Conservation (phyloP, 441 rosid species). For the Capsella rubella region DNA sequence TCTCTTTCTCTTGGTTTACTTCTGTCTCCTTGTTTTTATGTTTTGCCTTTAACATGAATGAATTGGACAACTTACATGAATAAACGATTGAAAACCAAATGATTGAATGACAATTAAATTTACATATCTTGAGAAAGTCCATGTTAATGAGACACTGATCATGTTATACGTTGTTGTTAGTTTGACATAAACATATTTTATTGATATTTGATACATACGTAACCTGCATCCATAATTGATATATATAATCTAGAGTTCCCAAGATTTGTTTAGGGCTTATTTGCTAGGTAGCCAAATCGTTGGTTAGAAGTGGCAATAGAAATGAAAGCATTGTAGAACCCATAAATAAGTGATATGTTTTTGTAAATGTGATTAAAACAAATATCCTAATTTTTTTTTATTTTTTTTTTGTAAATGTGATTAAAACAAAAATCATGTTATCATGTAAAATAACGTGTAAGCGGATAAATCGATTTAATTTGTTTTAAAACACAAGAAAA, state of each 20-base stretch:
- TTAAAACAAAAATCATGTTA: neutral
- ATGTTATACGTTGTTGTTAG: neutral
- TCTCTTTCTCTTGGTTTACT: constrained; percentile 10
- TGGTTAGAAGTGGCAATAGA: neutral
- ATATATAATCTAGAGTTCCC: neutral
- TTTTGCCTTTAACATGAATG: constrained; percentile 9
- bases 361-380: neutral
- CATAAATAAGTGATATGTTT: neutral
- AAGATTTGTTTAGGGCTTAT: neutral
- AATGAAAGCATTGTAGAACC: neutral
- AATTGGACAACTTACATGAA: neutral
- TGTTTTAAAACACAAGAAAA: neutral
- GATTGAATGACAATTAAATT: neutral
- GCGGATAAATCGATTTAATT: neutral
- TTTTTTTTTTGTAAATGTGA: neutral
- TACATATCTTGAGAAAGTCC: constrained; percentile 3
- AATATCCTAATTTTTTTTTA: neutral
- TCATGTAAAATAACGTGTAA: neutral
- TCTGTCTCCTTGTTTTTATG: neutral
- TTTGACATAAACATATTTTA: neutral
- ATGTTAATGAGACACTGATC: neutral
- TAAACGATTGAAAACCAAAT: constrained; percentile 9
- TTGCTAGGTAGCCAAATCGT: neutral
- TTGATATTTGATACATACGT: neutral
- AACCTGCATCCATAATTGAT: neutral